Conservation (phyloP, 2,329 filamentous ascomycete species). For the Phialophora expanda region DNA sequence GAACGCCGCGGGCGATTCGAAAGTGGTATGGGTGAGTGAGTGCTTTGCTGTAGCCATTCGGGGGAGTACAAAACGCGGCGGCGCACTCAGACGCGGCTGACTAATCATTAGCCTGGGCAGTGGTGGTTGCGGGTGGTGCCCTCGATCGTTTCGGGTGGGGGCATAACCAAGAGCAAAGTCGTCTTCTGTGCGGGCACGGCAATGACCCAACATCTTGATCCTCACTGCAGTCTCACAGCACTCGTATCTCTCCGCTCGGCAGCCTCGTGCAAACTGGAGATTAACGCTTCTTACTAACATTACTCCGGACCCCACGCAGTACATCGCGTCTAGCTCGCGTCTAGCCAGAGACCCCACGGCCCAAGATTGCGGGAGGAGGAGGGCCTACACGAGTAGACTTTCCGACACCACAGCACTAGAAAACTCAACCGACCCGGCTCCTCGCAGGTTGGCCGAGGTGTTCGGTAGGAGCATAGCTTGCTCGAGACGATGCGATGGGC, state of each 20-base stretch:
- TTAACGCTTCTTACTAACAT: neutral
- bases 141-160: neutral
- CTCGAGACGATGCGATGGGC: neutral
- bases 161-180: neutral
- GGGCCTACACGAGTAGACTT: neutral
- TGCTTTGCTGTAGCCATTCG: neutral
- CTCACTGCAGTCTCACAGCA: neutral
- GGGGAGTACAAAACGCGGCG: neutral
- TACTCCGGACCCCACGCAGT: neutral
- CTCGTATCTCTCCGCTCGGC: neutral
- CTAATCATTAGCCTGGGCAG: neutral
- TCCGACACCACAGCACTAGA: conserved; percentile 2
- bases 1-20: neutral
- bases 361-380: neutral
- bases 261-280: neutral
- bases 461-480: neutral
- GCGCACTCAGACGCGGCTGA: neutral
- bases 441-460: neutral
- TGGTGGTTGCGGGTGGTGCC: neutral
- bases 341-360: neutral
- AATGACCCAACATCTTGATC: neutral
- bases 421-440: neutral
- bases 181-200: too few relatives aligned
- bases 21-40: neutral
- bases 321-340: neutral